A percentile compares a stretch with the other conserved stretches of the same genome.
phyloP scores from a whole-genome alignment of 2,329 filamentous ascomycete genomes.

The Aureobasidium sp. region DNA sequence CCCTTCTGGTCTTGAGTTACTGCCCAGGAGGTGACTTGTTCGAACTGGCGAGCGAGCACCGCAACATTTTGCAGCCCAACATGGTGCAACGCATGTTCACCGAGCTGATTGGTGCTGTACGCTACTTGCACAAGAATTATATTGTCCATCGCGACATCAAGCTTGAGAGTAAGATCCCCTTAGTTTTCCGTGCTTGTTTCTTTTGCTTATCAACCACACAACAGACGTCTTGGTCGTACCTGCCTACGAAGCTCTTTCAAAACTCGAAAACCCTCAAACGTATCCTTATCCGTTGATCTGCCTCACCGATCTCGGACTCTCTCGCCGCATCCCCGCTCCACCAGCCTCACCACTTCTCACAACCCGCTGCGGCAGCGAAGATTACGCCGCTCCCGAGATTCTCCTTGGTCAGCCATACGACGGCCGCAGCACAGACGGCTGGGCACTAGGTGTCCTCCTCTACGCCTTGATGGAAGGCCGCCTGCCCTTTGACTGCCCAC shows the following conservation, averaged over 20 bases:
- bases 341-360: conserved; percentile 76
- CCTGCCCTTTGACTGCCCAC: conserved; percentile 87
- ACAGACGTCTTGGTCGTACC: conserved; percentile 87
- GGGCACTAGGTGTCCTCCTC: conserved; percentile 87
- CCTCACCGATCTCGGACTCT: conserved; percentile 84
- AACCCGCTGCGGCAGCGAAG: conserved; percentile 89
- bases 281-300: conserved; percentile 80
- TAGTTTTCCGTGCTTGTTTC: too few relatives aligned
- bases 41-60: conserved; percentile 71
- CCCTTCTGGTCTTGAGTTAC: conserved; percentile 80
- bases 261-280: conserved; percentile 55
- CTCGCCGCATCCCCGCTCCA: conserved; percentile 64
- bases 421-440: conserved; percentile 82
- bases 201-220: background rate
- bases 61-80: conserved; percentile 55
- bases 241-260: conserved; percentile 54
- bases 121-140: conserved; percentile 72
- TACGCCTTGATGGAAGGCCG: conserved; percentile 92
- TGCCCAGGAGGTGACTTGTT: conserved; percentile 93
- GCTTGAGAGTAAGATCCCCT: conserved; percentile 91
- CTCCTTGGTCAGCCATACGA: conserved; percentile 94
- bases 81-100: conserved; percentile 80
- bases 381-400: conserved; percentile 94
- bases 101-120: conserved; percentile 76
- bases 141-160: conserved; percentile 98